phyloP scores from a whole-genome alignment of 129 eudicot genomes.

The Daucus carota region DNA sequence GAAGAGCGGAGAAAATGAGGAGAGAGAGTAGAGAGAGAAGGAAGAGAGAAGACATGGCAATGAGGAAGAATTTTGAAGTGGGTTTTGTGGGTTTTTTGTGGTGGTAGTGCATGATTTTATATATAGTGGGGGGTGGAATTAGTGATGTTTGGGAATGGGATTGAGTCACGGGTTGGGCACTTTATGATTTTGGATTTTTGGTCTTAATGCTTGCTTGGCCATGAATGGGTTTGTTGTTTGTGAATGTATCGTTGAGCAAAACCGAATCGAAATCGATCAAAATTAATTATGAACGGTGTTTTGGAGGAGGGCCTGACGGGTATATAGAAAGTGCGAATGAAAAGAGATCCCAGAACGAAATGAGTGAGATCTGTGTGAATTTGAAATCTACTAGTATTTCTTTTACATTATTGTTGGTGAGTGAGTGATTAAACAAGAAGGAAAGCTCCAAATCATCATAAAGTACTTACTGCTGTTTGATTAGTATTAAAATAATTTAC shows the following conservation, averaged over 20 bases:
- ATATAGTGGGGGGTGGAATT: neutral
- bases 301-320: no score
- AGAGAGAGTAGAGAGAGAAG: constrained; percentile 38
- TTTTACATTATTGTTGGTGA: neutral
- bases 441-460: neutral
- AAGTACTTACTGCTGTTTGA: no score
- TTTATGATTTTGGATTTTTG: neutral
- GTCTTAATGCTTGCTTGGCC: neutral
- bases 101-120: constrained; percentile 17
- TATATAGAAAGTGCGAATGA: no score
- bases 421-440: neutral
- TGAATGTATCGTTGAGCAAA: neutral
- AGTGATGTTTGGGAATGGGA: constrained; percentile 17
- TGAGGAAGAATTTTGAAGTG: constrained; percentile 12
- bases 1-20: constrained; percentile 33
- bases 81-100: constrained; percentile 27
- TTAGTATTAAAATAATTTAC: no score
- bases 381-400: neutral
- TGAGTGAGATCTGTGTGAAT: neutral
- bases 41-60: constrained; percentile 37
- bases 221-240: no score
- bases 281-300: no score
- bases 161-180: constrained; percentile 1
- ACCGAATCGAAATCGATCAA: no score
- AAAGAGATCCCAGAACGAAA: neutral